Base-by-base conservation (phyloP, 2,329 filamentous ascomycete species). In the Colletotrichum theobromicola region DNA sequence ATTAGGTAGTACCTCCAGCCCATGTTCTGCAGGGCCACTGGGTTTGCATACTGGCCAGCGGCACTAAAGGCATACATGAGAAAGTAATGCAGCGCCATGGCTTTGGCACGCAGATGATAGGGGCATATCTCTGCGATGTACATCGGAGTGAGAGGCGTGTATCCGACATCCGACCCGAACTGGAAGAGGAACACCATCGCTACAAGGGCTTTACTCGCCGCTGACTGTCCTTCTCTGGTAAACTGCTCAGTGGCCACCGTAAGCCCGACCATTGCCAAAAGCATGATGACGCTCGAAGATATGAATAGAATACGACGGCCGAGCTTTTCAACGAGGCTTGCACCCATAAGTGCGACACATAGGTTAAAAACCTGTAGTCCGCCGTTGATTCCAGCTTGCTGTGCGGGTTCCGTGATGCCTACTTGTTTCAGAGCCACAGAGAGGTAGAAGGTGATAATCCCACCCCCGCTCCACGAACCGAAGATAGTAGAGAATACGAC, bases 171-270 rank as follows among this genome's bases (percentile, higher is more conserved):
- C 13, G 53, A 66, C 10, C 63, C 63, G 8, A 66, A 30, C 18
- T 66, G 63, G n/a, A 66, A 66, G 3, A 35, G 21, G 26, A 66
- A 55, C 9, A 66, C 50, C 30, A 66, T 53, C 16, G 34, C 63
- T 2, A 55, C 63, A 5, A 66, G 42, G 21, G 63, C 63, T 9
- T n/a, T 55, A 15, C 63, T 82, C 0, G 82, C 80, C 1, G 80
- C 76, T 15, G 77, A 77, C 30, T 72, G 75, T 2, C 76, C 75
- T 1, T 79, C 82, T 21, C 80, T 73, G 7, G 78, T 78, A 70
- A 81, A 84, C 9, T 78, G 74, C 0, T 81, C 82, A 1, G 83
- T 82, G 10, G 80, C 78, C 24, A 82, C 77, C 0, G 82, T 85
- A 80, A 82, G 82, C 2, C 78, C 78, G 7, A 80, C 80, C 30